These are phyloP conservation scores for Ceratocystiopsis minuta DNA, from an alignment of 2,329 filamentous ascomycete species.

Conservation along the genomic window DNA sequence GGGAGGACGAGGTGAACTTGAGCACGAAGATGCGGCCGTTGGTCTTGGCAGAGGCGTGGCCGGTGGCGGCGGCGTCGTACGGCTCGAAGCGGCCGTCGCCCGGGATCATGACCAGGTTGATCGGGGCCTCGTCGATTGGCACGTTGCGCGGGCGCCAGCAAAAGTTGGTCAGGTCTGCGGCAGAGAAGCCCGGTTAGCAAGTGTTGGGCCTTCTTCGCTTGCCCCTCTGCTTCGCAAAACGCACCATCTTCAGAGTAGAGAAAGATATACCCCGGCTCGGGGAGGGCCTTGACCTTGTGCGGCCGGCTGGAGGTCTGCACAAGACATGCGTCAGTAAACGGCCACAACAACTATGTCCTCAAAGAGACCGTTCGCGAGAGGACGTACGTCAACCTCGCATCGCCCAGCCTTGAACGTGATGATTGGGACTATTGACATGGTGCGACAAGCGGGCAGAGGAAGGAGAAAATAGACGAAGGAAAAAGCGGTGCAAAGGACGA, in stretches of 20 bases:
- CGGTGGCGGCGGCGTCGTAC: constrained; percentile 41
- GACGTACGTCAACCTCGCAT: constrained; percentile 66
- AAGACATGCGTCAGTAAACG: not conserved
- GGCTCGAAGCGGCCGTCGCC: constrained; percentile 74
- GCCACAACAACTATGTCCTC: not conserved
- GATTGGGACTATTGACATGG: constrained; percentile 68
- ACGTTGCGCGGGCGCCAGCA: constrained; percentile 79
- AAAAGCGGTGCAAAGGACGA: too few species aligned
- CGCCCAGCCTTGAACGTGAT: constrained; percentile 94
- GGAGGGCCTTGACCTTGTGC: constrained; percentile 53
- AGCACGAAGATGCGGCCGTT: constrained; percentile 86
- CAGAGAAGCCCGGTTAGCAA: not conserved
- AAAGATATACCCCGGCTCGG: constrained; percentile 73
- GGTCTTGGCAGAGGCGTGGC: constrained; percentile 42
- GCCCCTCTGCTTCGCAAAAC: constrained; percentile 1
- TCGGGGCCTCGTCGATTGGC: constrained; percentile 53
- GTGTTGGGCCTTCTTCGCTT: not conserved
- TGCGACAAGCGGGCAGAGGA: not conserved
- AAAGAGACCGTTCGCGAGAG: constrained; percentile 3
- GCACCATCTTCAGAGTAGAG: constrained; percentile 76
- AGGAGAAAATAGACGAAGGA: not conserved
- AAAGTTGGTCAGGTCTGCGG: constrained; percentile 71
- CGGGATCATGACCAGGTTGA: constrained; percentile 90
- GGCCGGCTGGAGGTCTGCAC: constrained; percentile 19
- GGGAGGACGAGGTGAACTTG: constrained; percentile 83